Evolutionary conservation across 148 eudicot species (phyloP), one percentile per base, ranked within the genome.

Genomic region (Rhododendron mucronatum): DNA sequence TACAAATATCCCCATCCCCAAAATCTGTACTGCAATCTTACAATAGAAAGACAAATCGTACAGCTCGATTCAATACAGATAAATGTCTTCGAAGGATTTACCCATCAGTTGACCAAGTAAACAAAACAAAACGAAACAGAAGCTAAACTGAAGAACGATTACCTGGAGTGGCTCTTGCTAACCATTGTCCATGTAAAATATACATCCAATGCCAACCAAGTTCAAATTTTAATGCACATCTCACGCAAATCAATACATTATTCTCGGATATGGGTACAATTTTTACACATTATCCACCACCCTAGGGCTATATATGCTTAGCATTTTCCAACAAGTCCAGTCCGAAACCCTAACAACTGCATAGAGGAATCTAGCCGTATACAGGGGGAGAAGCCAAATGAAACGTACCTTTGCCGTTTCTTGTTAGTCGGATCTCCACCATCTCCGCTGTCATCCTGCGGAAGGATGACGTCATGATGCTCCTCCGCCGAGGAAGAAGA

Each of bases 371-470:
- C 10, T 3, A 20, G 9, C n/a, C 23, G 41, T n/a, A 18, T 16
- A 15, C 15, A 13, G 3, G 59, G 3, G 9, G 20, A 84, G 20
- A 78, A 69, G 35, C 59, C 16, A 82, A 23, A 23, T 13, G 15
- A 39, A 37, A 2, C 14, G 8, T 89, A 94, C 97, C 97, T 93
- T 86, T 91, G 91, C 28, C 90, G 92, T 73, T 93, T 92, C 86
- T 94, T 93, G 16, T 90, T 83, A 44, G 47, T 75, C 3, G 94
- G 92, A 86, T 92, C 93, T 75, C 83, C 88, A 35, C 85, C 86
- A 45, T 82, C 89, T 6, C 71, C 89, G 15, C 59, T 86, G 47
- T 84, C 88, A 33, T 83, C 87, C 59, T 86, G 84, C 47, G 81
- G 75, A 16, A 63, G 85, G 63, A 77, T 47, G 53, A 75, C 74